phyloP scores from a whole-genome alignment of 768 basidiomycete species.

The Termitomyces sp. region DNA sequence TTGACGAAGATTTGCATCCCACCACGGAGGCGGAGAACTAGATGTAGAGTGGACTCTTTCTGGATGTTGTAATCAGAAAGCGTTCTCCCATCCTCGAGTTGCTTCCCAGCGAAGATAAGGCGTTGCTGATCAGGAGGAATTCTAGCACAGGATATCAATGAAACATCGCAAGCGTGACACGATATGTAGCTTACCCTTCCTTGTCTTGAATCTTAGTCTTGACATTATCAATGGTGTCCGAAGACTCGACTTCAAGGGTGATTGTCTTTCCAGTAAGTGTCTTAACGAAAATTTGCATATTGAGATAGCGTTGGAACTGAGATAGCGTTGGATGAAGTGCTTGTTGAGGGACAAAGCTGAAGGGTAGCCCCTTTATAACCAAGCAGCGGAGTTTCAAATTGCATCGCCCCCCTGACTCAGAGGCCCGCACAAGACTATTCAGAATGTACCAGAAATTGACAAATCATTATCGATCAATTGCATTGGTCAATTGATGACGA shows the following conservation, averaged over 20 bases:
- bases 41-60: constrained; percentile 56
- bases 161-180: not conserved
- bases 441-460: constrained; percentile 41
- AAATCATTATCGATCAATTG: constrained; percentile 13
- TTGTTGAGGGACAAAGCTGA: not conserved
- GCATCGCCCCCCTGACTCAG: constrained; percentile 19
- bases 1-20: constrained; percentile 87
- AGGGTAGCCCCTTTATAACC: constrained; percentile 19
- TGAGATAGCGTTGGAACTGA: constrained; percentile 18
- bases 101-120: constrained; percentile 79
- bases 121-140: constrained; percentile 79
- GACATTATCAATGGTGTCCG: constrained; percentile 66
- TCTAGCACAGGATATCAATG: constrained; percentile 20
- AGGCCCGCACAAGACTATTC: not conserved
- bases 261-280: constrained; percentile 72
- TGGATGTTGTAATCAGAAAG: constrained; percentile 66
- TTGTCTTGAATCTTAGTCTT: constrained; percentile 88
- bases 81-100: constrained; percentile 78
- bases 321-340: not conserved
- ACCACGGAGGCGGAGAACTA: constrained; percentile 42
- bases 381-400: constrained; percentile 33
- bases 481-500: not conserved
- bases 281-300: constrained; percentile 46
- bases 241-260: constrained; percentile 68
- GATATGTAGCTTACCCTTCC: constrained; percentile 55